These are phyloP conservation scores for Barnettozyma californica DNA, from an alignment of 805 yeast species.

Conservation along the genomic window DNA sequence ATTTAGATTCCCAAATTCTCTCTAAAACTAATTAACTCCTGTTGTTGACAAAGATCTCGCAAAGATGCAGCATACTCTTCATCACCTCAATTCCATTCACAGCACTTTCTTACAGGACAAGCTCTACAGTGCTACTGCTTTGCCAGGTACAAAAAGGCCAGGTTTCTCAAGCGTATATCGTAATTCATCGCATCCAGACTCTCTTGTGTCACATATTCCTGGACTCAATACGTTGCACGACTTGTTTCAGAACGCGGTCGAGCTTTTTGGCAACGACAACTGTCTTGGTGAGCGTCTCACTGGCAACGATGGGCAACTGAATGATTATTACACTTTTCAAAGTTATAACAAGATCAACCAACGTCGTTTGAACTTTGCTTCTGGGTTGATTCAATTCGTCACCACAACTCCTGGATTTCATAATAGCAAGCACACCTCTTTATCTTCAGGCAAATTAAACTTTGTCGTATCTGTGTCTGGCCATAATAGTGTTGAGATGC, in stretches of 20 bases:
- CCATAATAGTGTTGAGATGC: constrained; percentile 53
- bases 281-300: constrained; percentile 35
- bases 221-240: constrained; percentile 34
- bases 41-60: no score
- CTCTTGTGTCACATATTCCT: constrained; percentile 15
- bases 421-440: not conserved
- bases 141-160: constrained; percentile 34
- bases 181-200: constrained; percentile 24
- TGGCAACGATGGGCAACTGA: constrained; percentile 26
- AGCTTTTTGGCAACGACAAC: constrained; percentile 24
- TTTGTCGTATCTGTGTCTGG: constrained; percentile 45
- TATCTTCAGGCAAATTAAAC: constrained; percentile 17
- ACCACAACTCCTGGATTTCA: constrained; percentile 16
- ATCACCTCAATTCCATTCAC: constrained; percentile 5
- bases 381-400: constrained; percentile 37
- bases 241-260: constrained; percentile 33
- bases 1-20: not conserved
- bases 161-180: constrained; percentile 45
- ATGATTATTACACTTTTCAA: constrained; percentile 36
- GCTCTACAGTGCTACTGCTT: constrained; percentile 16
- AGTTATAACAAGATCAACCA: constrained; percentile 33
- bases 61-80: not conserved
- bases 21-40: not conserved
- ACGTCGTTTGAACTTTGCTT: constrained; percentile 37
- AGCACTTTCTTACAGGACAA: constrained; percentile 6